Conservation (phyloP, 148 eudicot species). For the Fagopyrum homotropicum region DNA sequence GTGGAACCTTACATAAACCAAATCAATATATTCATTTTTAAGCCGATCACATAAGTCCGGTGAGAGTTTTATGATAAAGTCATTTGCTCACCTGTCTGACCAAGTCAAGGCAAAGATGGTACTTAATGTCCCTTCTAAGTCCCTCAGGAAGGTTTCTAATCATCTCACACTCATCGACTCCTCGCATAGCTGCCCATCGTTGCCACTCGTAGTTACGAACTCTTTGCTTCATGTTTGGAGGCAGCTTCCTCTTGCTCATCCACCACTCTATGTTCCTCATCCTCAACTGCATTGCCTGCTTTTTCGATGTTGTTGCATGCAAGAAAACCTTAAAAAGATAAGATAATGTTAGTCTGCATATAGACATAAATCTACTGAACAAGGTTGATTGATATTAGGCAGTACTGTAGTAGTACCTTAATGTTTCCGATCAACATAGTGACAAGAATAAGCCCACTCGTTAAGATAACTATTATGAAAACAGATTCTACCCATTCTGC, state of each 20-base stretch:
- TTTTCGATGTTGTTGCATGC: constrained; percentile 89
- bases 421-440: constrained; percentile 97
- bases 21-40: background rate
- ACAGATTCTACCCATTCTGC: constrained; percentile 85
- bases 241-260: constrained; percentile 80
- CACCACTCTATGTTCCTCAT: constrained; percentile 98
- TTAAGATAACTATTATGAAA: constrained; percentile 75
- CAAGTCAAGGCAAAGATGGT: constrained; percentile 81
- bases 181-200: constrained; percentile 96
- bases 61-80: background rate
- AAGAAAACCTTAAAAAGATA: constrained; percentile 50
- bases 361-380: no score
- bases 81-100: constrained; percentile 57
- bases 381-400: background rate
- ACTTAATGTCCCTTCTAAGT: constrained; percentile 85
- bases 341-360: background rate
- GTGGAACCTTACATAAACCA: constrained; percentile 52
- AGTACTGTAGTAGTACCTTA: constrained; percentile 40
- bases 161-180: constrained; percentile 93
- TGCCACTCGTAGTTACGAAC: constrained; percentile 86
- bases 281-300: constrained; percentile 85
- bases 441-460: constrained; percentile 77
- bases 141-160: constrained; percentile 87
- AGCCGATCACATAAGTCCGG: no score
- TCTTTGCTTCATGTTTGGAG: constrained; percentile 56